These are phyloP conservation scores for Emydomyces testavorans DNA, from an alignment of 2,329 filamentous ascomycete species.

Conservation along the genomic window DNA sequence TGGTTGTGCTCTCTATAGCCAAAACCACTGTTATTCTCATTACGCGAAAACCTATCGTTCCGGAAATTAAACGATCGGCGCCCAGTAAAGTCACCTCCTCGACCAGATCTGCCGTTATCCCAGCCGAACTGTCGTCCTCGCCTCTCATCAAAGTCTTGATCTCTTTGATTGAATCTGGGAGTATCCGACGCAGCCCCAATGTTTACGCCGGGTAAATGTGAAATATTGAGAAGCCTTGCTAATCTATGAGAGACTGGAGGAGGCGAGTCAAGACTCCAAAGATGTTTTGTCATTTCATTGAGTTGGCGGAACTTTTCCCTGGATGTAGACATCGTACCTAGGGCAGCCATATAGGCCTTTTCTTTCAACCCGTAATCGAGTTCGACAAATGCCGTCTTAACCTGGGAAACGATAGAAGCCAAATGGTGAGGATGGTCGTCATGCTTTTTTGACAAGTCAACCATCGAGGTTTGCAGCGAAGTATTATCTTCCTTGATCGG, in stretches of 20 bases:
- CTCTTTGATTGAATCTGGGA: too few relatives aligned
- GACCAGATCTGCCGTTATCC: neutral
- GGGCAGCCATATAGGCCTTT: slow-evolving; percentile 47
- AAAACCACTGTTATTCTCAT: neutral
- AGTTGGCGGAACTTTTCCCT: slow-evolving; percentile 3
- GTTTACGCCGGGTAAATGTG: neutral
- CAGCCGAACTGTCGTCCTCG: neutral
- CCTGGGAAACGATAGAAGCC: slow-evolving; percentile 19
- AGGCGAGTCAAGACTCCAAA: slow-evolving; percentile 4
- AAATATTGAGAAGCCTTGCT: neutral
- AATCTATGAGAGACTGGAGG: neutral
- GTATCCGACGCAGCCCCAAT: neutral
- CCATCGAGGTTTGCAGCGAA: neutral
- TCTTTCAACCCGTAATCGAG: slow-evolving; percentile 27
- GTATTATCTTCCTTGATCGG: slow-evolving; percentile 39
- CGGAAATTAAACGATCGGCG: neutral
- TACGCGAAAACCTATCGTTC: neutral
- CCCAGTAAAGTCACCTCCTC: neutral
- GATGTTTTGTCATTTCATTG: slow-evolving; percentile 1
- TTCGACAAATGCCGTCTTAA: slow-evolving; percentile 29
- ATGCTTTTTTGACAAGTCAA: neutral
- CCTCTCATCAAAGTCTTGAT: too few relatives aligned
- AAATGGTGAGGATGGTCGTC: neutral
- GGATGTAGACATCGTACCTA: slow-evolving; percentile 19
- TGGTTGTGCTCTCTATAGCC: neutral